Percentiles rank a stretch among this genome's conserved stretches.
phyloP scores from a whole-genome alignment of 169 alveolate species.

The Perkinsus olseni region DNA sequence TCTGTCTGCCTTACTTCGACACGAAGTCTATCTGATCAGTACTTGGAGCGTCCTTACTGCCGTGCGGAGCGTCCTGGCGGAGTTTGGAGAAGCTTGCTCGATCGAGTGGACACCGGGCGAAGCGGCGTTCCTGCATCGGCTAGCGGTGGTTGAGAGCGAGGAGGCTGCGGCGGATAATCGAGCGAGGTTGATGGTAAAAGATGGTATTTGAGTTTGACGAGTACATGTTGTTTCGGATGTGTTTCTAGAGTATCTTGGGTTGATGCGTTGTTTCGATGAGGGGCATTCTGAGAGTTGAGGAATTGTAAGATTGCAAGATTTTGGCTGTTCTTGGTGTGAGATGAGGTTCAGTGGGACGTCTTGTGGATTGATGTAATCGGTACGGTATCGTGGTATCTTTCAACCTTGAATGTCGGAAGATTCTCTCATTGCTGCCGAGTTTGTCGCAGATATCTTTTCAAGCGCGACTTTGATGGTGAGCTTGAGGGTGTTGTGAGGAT shows the following conservation, averaged over 20 bases:
- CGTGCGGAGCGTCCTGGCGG: background rate
- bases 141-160: background rate
- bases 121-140: background rate
- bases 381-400: no score
- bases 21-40: background rate
- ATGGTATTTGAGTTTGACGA: background rate
- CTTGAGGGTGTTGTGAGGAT: background rate
- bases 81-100: background rate
- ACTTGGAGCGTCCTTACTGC: background rate
- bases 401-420: background rate
- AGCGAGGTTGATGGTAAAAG: background rate
- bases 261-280: no score
- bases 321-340: no score
- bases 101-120: background rate
- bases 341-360: no score
- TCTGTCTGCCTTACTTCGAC: background rate
- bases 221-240: no score
- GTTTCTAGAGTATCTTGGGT: background rate
- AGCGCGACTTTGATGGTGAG: background rate
- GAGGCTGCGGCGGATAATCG: background rate
- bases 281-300: no score
- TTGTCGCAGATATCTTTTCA: background rate
- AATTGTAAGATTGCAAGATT: background rate
- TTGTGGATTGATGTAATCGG: no score
- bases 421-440: background rate